phyloP scores from a whole-genome alignment of 2,329 filamentous ascomycete species.

The Colletotrichum spaethianum region DNA sequence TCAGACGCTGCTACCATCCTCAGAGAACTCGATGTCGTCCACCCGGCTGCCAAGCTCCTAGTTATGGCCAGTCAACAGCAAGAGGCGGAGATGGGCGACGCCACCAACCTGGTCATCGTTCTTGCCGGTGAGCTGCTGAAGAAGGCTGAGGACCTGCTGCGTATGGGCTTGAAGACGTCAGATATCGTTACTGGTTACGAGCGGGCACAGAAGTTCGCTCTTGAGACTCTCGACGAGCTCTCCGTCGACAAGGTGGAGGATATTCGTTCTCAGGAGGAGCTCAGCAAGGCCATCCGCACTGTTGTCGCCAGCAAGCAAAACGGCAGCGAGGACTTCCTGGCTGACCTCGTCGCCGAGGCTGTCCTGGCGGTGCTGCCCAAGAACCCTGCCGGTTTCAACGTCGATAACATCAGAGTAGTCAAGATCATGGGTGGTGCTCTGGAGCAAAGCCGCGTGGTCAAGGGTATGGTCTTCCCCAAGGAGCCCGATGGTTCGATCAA shows the following conservation, averaged over 20 bases:
- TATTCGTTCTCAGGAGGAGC: slow-evolving; percentile 83
- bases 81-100: slow-evolving; percentile 98
- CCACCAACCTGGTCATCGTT: slow-evolving; percentile 96
- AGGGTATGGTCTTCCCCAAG: slow-evolving; percentile 98
- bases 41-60: slow-evolving; percentile 95
- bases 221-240: slow-evolving; percentile 89
- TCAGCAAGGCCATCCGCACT: slow-evolving; percentile 95
- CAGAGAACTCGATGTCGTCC: slow-evolving; percentile 96
- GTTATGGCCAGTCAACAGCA: slow-evolving; percentile 99
- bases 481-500: slow-evolving; percentile 94
- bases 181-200: slow-evolving; percentile 98
- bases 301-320: slow-evolving; percentile 98
- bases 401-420: slow-evolving; percentile 98
- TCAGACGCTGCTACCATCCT: slow-evolving; percentile 98
- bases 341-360: slow-evolving; percentile 87
- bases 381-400: slow-evolving; percentile 96
- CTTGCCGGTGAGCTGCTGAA: slow-evolving; percentile 94
- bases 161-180: slow-evolving; percentile 98
- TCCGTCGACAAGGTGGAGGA: slow-evolving; percentile 92
- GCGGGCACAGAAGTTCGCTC: slow-evolving; percentile 89
- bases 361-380: slow-evolving; percentile 92
- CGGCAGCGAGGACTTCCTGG: slow-evolving; percentile 90
- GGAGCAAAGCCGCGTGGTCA: slow-evolving; percentile 94
- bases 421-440: slow-evolving; percentile 99
- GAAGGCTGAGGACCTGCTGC: slow-evolving; percentile 96